These are phyloP conservation scores for Diversispora eburnea DNA, from an alignment of 192 early-diverging fungal genomes.

Conservation along the genomic window DNA sequence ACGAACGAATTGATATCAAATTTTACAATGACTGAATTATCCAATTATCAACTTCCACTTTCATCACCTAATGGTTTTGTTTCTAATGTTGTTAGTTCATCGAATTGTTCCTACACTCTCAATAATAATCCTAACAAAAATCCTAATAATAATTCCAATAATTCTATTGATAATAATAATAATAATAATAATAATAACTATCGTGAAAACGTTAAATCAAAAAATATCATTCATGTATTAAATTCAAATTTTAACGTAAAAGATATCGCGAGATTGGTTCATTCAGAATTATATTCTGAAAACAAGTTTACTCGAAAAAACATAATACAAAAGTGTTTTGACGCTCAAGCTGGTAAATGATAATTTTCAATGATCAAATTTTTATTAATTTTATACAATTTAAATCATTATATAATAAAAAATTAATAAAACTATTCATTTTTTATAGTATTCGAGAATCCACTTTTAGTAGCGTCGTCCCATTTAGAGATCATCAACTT, in stretches of 20 bases:
- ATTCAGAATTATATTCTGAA: slow-evolving; percentile 15
- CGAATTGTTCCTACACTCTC: no score
- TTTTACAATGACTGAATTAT: no score
- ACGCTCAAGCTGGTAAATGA: slow-evolving; percentile 23
- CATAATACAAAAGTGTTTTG: slow-evolving; percentile 2
- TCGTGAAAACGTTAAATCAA: no score
- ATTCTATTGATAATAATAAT: no score
- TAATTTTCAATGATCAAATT: no score
- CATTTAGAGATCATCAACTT: slow-evolving; percentile 13
- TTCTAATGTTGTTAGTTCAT: no score
- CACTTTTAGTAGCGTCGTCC: background rate
- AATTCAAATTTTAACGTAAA: slow-evolving; percentile 18
- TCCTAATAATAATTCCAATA: no score
- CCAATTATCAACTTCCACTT: no score
- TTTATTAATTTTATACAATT: background rate
- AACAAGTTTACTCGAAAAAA: background rate
- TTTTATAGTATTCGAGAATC: slow-evolving; percentile 24
- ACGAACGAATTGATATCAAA: no score
- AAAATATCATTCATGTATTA: background rate
- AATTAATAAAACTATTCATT: background rate
- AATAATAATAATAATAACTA: no score
- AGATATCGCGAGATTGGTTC: slow-evolving; percentile 13
- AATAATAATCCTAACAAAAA: no score
- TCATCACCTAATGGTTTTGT: no score
- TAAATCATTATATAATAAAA: background rate